Base-by-base conservation (phyloP, 2,329 filamentous ascomycete genomes). In the Sporothrix dimorphospora region DNA sequence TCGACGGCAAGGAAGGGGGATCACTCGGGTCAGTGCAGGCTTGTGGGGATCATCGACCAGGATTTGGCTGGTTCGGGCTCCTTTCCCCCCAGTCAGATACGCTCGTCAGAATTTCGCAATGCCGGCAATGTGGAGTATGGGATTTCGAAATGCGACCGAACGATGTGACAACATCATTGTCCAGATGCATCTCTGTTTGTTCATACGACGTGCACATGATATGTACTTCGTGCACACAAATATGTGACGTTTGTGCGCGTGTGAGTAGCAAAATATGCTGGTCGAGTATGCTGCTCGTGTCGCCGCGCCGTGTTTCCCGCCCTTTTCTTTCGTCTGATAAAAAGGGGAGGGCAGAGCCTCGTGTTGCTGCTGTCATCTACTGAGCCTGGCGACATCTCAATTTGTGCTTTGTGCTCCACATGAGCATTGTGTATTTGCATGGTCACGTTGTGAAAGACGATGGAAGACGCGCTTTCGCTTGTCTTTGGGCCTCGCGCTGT, bases 31-130 rank as follows among this genome's bases (percentile, higher is more conserved):
- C 67, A 49, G 45, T 72, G 65, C 63, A 59, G 45, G 30, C 63
- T 21, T 55, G 51, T 68, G 59, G 71, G 59, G 71, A 71, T 72
- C 71, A 63, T 47, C 51, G 61, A 71, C 71, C 71, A 71, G 71
- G 71, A 63, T 70, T 53, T 70, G 38, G 21, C 27, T 57, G 34
- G 16, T 27, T 59, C 42, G 49, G 40, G 55, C 59, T 49, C 16
- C 19, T 42, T 11, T 70, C 53, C 63, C 42, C 42, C 70, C 27
- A 51, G 61, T 71, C 53, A 34, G 40, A 59, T 12, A 27, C 47
- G 71, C 66, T 69, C 66, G 66, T 68, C 53, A 40, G 34, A 63
- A 61, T 72, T 19, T 72, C 24, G 67, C 71, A 70, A 53, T 72
- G 71, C 71, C 71, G 59, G 66, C 16, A 38, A 14, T 49, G 69